Percentiles rank a stretch among this genome's conserved stretches.
phyloP scores from a whole-genome alignment of 805 yeast species.

The Kuraishia piskuri region DNA sequence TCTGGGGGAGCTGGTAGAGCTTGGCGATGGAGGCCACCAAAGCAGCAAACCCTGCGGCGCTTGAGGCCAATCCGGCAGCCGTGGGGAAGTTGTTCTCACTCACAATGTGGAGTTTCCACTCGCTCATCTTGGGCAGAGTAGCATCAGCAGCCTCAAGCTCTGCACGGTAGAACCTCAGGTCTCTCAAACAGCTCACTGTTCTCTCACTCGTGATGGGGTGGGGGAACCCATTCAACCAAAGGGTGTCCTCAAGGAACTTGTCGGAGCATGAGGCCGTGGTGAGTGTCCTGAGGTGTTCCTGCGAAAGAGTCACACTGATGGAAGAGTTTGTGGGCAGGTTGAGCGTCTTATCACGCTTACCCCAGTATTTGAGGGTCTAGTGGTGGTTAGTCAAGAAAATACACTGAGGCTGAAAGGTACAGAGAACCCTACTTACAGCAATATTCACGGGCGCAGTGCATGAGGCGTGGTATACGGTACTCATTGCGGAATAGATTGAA shows the following conservation, averaged over 20 bases:
- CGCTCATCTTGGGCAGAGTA: conserved; percentile 50
- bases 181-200: conserved; percentile 67
- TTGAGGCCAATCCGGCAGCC: conserved; percentile 96
- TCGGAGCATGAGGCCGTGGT: conserved; percentile 77
- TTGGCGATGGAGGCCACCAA: conserved; percentile 82
- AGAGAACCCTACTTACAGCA: conserved; percentile 61
- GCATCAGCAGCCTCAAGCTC: conserved; percentile 50
- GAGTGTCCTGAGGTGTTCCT: conserved; percentile 81
- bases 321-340: conserved; percentile 96
- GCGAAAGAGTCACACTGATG: conserved; percentile 88
- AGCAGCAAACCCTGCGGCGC: conserved; percentile 99
- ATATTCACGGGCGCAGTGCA: conserved; percentile 96
- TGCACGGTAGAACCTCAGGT: conserved; percentile 60
- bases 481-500: background rate
- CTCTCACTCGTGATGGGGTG: conserved; percentile 61
- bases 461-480: conserved; percentile 54
- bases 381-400: background rate
- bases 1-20: conserved; percentile 78
- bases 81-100: conserved; percentile 97
- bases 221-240: conserved; percentile 80
- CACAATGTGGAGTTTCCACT: conserved; percentile 67
- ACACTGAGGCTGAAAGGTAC: no score
- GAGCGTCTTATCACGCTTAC: conserved; percentile 82
- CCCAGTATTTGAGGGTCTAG: conserved; percentile 95
- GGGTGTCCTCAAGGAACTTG: conserved; percentile 48